A percentile compares a stretch with the other conserved stretches of the same genome.
phyloP scores from a whole-genome alignment of 192 early-diverging fungal species.

The Coemansia sp. region DNA sequence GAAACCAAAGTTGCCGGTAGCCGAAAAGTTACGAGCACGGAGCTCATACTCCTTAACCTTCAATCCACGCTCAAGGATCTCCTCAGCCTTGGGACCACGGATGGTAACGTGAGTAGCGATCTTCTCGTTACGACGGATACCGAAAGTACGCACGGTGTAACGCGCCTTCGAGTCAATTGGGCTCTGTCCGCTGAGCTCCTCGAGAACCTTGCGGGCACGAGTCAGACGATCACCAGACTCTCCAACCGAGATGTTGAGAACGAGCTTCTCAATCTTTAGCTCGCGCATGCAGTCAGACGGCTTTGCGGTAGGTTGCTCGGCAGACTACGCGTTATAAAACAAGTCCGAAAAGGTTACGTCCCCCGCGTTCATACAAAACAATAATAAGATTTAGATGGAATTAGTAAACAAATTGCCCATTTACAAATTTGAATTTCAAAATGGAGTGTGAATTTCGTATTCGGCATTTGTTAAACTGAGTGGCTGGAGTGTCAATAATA shows the following conservation, averaged over 20 bases:
- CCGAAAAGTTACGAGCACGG: conserved; percentile 92
- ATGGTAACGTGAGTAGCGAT: conserved; percentile 99
- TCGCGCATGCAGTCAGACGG: conserved; percentile 94
- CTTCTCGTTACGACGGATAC: conserved; percentile 99
- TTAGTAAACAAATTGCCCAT: neutral
- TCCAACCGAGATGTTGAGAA: conserved; percentile 99
- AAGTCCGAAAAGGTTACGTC: neutral
- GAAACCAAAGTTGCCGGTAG: conserved; percentile 99
- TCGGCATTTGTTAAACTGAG: neutral
- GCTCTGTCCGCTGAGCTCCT: conserved; percentile 99
- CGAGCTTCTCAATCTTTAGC: conserved; percentile 99
- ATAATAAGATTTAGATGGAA: neutral
- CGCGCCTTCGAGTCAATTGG: conserved; percentile 99
- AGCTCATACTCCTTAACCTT: conserved; percentile 99
- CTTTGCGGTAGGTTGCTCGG: conserved; percentile 72
- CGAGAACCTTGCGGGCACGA: conserved; percentile 99
- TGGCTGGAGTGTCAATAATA: neutral
- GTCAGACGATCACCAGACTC: conserved; percentile 99
- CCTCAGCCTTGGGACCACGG: conserved; percentile 92
- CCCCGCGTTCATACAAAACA: neutral
- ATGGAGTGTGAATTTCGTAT: neutral
- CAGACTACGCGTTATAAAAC: conserved; percentile 24
- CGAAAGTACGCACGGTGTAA: conserved; percentile 99
- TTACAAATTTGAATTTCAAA: neutral
- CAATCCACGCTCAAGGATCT: conserved; percentile 99